Conservation (phyloP, 257 asterid genomes). For the Salvia rosmarinus region DNA sequence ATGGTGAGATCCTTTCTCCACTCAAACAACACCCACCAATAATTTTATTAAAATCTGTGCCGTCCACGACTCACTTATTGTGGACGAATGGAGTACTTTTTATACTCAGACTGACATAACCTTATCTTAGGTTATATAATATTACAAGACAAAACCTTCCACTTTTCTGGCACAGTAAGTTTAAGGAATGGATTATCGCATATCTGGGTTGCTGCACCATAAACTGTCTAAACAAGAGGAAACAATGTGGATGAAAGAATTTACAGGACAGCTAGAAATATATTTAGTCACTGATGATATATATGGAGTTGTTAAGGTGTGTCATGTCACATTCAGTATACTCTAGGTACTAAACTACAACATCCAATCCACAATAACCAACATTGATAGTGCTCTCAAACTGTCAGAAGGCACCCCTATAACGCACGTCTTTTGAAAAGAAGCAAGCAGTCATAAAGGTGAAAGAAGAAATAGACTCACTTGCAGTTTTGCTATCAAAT, state of each 20-base stretch:
- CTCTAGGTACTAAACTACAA: not conserved
- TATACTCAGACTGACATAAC: not conserved
- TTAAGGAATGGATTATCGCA: not conserved
- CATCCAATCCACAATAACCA: not conserved
- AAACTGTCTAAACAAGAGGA: not conserved
- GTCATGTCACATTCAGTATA: not conserved
- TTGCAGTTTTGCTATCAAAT: conserved; percentile 78
- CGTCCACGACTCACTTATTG: too few relatives aligned
- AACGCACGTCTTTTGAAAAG: conserved; percentile 20
- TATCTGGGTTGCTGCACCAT: not conserved
- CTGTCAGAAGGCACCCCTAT: not conserved
- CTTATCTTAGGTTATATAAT: not conserved
- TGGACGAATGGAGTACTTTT: not conserved
- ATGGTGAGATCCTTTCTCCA: too few relatives aligned
- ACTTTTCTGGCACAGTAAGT: conserved; percentile 1
- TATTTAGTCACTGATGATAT: not conserved
- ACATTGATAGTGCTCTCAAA: not conserved
- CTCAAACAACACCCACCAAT: too few relatives aligned
- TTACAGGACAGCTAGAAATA: not conserved
- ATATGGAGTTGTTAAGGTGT: not conserved
- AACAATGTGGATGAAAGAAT: not conserved
- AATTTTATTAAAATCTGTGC: too few relatives aligned
- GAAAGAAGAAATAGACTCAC: conserved; percentile 52
- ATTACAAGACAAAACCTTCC: conserved; percentile 1
- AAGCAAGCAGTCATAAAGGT: conserved; percentile 29